Evolutionary conservation across 139 green algal genomes (phyloP).

Genomic region (Coccomyxa sp.): DNA sequence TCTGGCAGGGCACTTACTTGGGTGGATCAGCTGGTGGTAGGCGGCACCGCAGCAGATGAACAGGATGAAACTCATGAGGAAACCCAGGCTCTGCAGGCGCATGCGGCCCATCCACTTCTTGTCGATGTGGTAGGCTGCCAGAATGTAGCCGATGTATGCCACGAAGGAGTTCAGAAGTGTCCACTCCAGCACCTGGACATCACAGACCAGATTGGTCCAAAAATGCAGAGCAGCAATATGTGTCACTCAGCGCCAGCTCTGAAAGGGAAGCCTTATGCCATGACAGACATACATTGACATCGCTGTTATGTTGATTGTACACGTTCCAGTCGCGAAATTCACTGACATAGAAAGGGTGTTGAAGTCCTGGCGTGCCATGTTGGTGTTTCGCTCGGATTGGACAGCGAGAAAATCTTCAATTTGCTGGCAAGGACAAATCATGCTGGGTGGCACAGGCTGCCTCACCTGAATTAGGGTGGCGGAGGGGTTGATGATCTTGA

Average conservation of each 20-base stretch:
- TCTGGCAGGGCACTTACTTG: not conserved
- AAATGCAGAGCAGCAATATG: not conserved
- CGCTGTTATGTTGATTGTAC: not conserved
- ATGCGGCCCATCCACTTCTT: constrained; percentile 47
- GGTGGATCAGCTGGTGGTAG: constrained; percentile 35
- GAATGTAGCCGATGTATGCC: constrained; percentile 62
- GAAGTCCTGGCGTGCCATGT: not conserved
- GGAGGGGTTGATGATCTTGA: constrained; percentile 4
- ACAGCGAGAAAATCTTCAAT: not conserved
- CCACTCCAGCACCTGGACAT: constrained; percentile 30
- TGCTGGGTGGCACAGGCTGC: not conserved
- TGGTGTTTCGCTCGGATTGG: not conserved
- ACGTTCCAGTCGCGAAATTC: too few relatives aligned
- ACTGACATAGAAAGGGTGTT: not conserved
- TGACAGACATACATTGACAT: not conserved
- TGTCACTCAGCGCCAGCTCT: too few relatives aligned
- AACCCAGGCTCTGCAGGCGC: constrained; percentile 52
- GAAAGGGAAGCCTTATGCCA: not conserved
- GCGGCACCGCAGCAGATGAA: constrained; percentile 53
- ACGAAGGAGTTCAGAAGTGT: constrained; percentile 59
- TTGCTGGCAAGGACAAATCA: not conserved
- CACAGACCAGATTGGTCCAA: not conserved
- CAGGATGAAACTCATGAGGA: constrained; percentile 52
- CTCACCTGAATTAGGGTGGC: not conserved
- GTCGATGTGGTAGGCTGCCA: constrained; percentile 59